phyloP scores from a whole-genome alignment of 768 basidiomycete species.

The Baorangia bicolor region DNA sequence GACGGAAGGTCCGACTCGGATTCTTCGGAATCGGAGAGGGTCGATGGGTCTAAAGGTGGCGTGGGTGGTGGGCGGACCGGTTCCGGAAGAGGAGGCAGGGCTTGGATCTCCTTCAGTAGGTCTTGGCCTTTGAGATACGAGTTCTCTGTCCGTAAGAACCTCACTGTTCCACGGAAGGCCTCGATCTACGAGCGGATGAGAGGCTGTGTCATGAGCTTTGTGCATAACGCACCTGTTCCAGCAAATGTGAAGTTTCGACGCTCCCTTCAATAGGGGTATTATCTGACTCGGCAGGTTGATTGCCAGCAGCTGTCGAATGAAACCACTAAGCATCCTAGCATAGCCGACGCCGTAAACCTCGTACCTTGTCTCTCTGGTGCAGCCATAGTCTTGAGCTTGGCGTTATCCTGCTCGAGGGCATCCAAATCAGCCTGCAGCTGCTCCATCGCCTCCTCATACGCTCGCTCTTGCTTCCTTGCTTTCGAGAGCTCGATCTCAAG shows the following conservation, averaged over 20 bases:
- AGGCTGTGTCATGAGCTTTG: neutral
- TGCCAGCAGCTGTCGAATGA: constrained; percentile 39
- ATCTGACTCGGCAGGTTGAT: constrained; percentile 57
- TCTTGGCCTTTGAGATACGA: constrained; percentile 92
- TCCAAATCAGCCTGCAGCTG: constrained; percentile 90
- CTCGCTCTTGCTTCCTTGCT: constrained; percentile 82
- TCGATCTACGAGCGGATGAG: constrained; percentile 60
- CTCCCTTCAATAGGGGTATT: constrained; percentile 71
- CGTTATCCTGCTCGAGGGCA: constrained; percentile 82
- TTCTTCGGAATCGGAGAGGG: constrained; percentile 64
- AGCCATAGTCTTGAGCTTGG: constrained; percentile 68
- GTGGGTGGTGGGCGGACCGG: constrained; percentile 51
- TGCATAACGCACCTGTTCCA: constrained; percentile 68
- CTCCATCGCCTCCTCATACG: constrained; percentile 92
- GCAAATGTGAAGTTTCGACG: constrained; percentile 81
- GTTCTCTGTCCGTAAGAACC: constrained; percentile 93
- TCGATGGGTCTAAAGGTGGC: constrained; percentile 66
- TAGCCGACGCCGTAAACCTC: constrained; percentile 12
- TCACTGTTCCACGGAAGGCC: constrained; percentile 84
- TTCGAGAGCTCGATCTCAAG: constrained; percentile 81
- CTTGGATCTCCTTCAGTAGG: constrained; percentile 76
- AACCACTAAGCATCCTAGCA: neutral
- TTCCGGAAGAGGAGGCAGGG: constrained; percentile 64
- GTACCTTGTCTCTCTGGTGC: constrained; percentile 71
- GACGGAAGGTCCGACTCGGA: constrained; percentile 49